phyloP scores from a whole-genome alignment of 1,139 yeast species.

The Suhomyces panamericanus region DNA sequence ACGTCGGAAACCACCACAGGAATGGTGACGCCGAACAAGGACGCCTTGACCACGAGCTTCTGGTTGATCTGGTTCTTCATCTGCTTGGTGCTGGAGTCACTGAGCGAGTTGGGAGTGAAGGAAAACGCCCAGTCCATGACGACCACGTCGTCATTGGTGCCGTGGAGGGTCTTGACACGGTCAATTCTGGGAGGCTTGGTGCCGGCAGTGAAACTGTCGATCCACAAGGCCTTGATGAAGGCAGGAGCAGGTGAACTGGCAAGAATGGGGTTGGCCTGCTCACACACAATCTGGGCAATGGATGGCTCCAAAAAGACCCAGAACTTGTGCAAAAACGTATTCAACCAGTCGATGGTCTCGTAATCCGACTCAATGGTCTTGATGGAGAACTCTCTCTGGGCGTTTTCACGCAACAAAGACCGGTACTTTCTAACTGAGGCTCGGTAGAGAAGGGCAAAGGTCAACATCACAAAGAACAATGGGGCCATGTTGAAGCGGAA shows the following conservation, averaged over 20 bases:
- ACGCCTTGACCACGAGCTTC: slow-evolving; percentile 66
- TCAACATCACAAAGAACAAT: slow-evolving; percentile 66
- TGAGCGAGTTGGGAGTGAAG: slow-evolving; percentile 84
- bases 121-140: slow-evolving; percentile 96
- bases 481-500: slow-evolving; percentile 78
- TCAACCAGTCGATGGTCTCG: slow-evolving; percentile 95
- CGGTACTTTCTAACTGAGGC: slow-evolving; percentile 82
- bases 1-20: slow-evolving; percentile 65
- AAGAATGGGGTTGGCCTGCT: slow-evolving; percentile 78
- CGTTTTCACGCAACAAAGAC: slow-evolving; percentile 67
- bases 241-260: slow-evolving; percentile 80
- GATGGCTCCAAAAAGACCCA: slow-evolving; percentile 92
- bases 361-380: slow-evolving; percentile 80
- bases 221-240: slow-evolving; percentile 77
- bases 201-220: slow-evolving; percentile 87
- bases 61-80: slow-evolving; percentile 81
- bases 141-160: slow-evolving; percentile 86
- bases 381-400: slow-evolving; percentile 83
- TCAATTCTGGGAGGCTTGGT: slow-evolving; percentile 95
- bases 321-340: slow-evolving; percentile 80
- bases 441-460: slow-evolving; percentile 69
- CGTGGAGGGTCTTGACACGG: slow-evolving; percentile 80
- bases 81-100: slow-evolving; percentile 83
- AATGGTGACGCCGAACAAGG: slow-evolving; percentile 63
- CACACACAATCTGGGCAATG: slow-evolving; percentile 81